A percentile compares a stretch with the other conserved stretches of the same genome.
These are phyloP conservation scores for Astrephomene gubernaculifera DNA, from an alignment of 139 green algal species.

Conservation along the genomic window DNA sequence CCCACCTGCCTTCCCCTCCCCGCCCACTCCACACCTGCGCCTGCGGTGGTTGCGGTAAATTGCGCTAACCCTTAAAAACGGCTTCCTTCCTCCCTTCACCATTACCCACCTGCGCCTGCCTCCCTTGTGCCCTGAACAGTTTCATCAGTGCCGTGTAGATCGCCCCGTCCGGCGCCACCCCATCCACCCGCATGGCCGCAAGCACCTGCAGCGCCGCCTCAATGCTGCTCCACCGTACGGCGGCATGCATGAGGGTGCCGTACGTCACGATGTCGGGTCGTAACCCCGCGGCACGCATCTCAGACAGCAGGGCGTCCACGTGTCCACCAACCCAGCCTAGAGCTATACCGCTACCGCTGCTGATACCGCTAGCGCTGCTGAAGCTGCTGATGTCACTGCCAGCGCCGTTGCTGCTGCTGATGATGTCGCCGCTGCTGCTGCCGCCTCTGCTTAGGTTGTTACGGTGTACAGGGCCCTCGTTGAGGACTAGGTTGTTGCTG, in stretches of 20 bases:
- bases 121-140: conserved; percentile 20
- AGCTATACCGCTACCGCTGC: too few relatives aligned
- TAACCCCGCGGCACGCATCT: conserved; percentile 26
- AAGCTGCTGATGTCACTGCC: too few relatives aligned
- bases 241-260: conserved; percentile 63
- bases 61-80: too few relatives aligned
- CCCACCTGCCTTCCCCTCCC: not conserved
- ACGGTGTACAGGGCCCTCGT: too few relatives aligned
- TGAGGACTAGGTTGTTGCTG: too few relatives aligned
- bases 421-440: too few relatives aligned
- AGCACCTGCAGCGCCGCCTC: conserved; percentile 56
- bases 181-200: conserved; percentile 43
- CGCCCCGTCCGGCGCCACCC: conserved; percentile 54
- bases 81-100: not conserved
- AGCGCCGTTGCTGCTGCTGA: too few relatives aligned
- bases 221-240: conserved; percentile 41
- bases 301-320: conserved; percentile 21
- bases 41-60: too few relatives aligned
- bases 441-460: too few relatives aligned
- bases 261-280: conserved; percentile 51
- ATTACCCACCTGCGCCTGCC: conserved; percentile 23
- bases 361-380: too few relatives aligned
- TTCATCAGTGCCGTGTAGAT: conserved; percentile 65
- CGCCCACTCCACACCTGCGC: not conserved
- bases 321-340: too few relatives aligned